Evolutionary conservation across 352 stramenopile genomes (phyloP), one percentile per base, ranked within the genome.

Genomic region (Pythium periplocum): DNA sequence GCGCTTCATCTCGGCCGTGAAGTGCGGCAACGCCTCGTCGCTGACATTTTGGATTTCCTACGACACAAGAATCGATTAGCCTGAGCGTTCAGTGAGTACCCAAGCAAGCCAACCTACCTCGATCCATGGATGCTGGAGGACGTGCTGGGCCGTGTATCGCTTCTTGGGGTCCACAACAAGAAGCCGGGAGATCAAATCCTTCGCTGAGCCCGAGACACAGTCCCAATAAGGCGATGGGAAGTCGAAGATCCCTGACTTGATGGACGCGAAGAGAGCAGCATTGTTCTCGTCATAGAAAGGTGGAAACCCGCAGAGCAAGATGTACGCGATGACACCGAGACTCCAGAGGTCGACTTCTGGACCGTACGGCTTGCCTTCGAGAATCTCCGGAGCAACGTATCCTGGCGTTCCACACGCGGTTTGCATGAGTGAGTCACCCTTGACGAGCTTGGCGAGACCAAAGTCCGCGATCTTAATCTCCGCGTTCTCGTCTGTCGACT

Each of bases 321-420:
- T 96, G 80, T 98, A 99, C 2, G 95, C 69, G 71, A 99, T 99
- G 37, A 99, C 94, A 11, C 96, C 96, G 31, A 99, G 75, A 71
- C 75, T 95, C 93, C 94, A 98, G 51, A 98, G 87, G 68, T 98
- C 95, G 5, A 97, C 89, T 70, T 98, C 90, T 6, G 75, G 84
- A 56, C 91, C 91, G 67, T 99, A 99, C 34, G 82, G 73, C 17
- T 87, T 77, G 4, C 91, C 88, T 59, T 96, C 79, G 32, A 99
- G 68, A 70, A 99, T 98, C 77, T 99, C 96, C 0, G 96, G 93
- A 1, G 96, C 96, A 5, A 98, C 93, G 73, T 98, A 99, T 1
- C 95, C 95, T 0, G 95, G 95, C 39, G 95, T 99, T 32, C 96
- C 96, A 64, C 95, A 98, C 50, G 96, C 93, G 4, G 93, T 98